phyloP scores from a whole-genome alignment of 2,329 filamentous ascomycete species.

The Fusarium decemcellulare region DNA sequence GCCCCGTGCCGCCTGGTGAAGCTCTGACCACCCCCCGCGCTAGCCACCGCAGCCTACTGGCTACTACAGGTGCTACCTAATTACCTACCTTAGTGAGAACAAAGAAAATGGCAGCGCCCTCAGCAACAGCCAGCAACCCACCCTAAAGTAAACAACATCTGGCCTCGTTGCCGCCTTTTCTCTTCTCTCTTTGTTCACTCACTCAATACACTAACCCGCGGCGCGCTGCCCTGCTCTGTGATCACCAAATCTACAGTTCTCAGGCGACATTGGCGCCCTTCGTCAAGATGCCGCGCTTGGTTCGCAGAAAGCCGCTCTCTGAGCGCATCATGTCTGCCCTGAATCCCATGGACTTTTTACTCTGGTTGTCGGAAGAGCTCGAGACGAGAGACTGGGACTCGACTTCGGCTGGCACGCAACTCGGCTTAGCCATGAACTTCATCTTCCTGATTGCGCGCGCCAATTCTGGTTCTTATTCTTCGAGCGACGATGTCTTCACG shows the following conservation, averaged over 20 bases:
- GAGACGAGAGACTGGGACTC: constrained; percentile 94
- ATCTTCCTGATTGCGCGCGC: constrained; percentile 86
- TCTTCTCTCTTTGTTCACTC: constrained; percentile 15
- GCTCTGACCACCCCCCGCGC: constrained; percentile 49
- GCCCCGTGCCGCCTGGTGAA: constrained; percentile 40
- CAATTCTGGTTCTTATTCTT: constrained; percentile 79
- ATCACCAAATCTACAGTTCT: constrained; percentile 8
- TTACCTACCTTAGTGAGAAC: constrained; percentile 22
- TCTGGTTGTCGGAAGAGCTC: constrained; percentile 94
- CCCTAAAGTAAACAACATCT: constrained; percentile 47
- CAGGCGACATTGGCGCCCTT: neutral
- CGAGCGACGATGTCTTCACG: constrained; percentile 87
- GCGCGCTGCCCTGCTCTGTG: neutral
- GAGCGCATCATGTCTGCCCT: constrained; percentile 87
- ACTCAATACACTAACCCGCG: neutral
- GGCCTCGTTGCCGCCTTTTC: constrained; percentile 11
- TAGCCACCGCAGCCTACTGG: constrained; percentile 28
- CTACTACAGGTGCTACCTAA: constrained; percentile 33
- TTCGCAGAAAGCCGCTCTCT: constrained; percentile 83
- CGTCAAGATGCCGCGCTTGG: constrained; percentile 77
- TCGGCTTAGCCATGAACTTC: constrained; percentile 84
- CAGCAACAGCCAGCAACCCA: constrained; percentile 33
- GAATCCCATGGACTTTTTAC: constrained; percentile 89
- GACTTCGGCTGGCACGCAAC: constrained; percentile 79
- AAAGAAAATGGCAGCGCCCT: constrained; percentile 38